Base-by-base conservation (phyloP, 2,329 filamentous ascomycete species). In the Fusarium denticulatum region DNA sequence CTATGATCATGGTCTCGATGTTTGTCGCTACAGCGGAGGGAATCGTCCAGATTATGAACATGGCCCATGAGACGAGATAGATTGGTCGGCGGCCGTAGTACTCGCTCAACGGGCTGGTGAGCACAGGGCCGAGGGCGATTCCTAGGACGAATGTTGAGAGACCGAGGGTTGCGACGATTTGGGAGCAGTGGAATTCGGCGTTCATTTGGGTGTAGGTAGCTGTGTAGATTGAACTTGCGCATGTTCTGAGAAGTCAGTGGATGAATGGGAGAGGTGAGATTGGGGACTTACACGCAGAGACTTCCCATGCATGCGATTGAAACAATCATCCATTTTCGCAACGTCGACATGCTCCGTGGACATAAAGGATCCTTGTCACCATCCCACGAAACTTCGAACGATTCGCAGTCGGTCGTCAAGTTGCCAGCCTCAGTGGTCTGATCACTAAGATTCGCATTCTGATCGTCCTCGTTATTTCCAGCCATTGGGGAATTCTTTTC, bases 21-120 rank as follows among this genome's bases (percentile, higher is more conserved):
- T 96, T 95, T 52, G 86, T 84, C 8, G 93, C 92, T 26, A 95
- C 89, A 0, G 94, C 94, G 61, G 91, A 93, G 1, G 94, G 94
- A 45, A 96, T 90, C 32, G 94, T 82, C 90, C 92, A 96, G 60
- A 96, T 88, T 30, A 94, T 76, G 79, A 94, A 96, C 73, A 93
- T 87, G 1, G 85, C 78, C 79, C 94, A 95, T 0, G 92, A 92
- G 16, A 85, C 82, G 28, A 96, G 85, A 78, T 96, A 96, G 68
- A 96, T 93, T 11, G 90, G 91, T 52, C 93, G 85, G 18, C 94
- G 88, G 24, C 94, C 94, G 79, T 93, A 95, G 32, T 75, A 95
- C 80, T 92, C 90, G 63, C 88, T 90, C 50, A 92, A 78, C 0
- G 90, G 90, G 24, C 87, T 87, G 67, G 89, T 80, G 39, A 91